Evolutionary conservation across 768 basidiomycete genomes (phyloP), one percentile per base, ranked within the genome.

Genomic region (Daedaleopsis nitida): DNA sequence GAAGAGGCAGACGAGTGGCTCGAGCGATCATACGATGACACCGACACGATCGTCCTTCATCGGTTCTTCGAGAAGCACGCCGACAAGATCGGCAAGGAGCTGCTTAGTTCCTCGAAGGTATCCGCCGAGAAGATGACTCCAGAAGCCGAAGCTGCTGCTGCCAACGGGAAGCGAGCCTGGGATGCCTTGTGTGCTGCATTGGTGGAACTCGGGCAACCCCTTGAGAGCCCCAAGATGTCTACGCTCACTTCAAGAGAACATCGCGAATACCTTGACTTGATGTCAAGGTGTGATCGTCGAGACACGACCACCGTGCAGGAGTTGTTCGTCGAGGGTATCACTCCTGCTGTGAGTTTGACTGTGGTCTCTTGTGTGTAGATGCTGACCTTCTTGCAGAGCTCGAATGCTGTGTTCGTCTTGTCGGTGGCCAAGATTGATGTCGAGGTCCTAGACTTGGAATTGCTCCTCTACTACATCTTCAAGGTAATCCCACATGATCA

Each of bases 21-120:
- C 39, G 79, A 91, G 19, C 86, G 84, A n/a, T 84, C 87, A 3
- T 85, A 88, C 43, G 92, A 94, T 65, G 90, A 94, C 64, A 91
- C 92, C 0, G 92, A 94, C 68, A 83, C 86, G 43, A 86, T 93
- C 39, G 88, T 94, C 13, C 77, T 93, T 12, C 92, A 94, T 70
- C 86, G 92, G 11, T 93, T 91, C 76, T 87, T 93, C 68, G 85
- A 90, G 67, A 90, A 87, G 61, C 89, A 94, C 66, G 88, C 89
- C 3, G 92, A 94, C 72, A 92, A 91, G 70, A 88, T 94, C 55
- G 92, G 93, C 34, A 92, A 92, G 70, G 92, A 94, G 66, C 77
- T 94, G 5, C 81, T 94, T 14, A 91, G 91, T 68, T 79, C 86
- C 12, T 81, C 86, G 16, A 87, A 85, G 63, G 80, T 85, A 1